Evolutionary conservation across 2,329 filamentous ascomycete genomes (phyloP).

Genomic region (Chaetomium olivaceum): DNA sequence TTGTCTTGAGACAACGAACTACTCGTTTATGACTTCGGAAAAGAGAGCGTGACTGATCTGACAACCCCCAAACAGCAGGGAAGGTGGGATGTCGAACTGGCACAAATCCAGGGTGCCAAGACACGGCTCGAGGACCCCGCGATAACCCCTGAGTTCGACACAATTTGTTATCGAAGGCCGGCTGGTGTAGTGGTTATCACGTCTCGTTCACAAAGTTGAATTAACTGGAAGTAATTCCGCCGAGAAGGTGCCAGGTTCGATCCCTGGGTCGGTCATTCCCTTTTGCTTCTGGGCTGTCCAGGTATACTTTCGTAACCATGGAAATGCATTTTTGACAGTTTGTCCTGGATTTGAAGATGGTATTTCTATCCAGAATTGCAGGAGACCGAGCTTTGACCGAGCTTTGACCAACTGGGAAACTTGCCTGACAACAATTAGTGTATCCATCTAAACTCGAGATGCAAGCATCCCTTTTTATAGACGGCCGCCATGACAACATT

Average conservation of each 20-base stretch:
- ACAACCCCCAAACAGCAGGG: background rate
- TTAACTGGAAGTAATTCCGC: slow-evolving; percentile 21
- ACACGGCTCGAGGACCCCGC: background rate
- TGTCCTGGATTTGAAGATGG: background rate
- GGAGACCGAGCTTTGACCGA: background rate
- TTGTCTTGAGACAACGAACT: background rate
- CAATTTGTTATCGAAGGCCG: slow-evolving; percentile 17
- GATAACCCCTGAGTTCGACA: background rate
- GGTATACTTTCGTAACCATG: background rate
- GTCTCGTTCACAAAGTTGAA: slow-evolving; percentile 30
- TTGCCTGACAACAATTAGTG: background rate
- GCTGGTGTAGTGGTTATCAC: slow-evolving; percentile 33
- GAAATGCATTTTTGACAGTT: background rate
- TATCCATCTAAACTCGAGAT: slow-evolving; percentile 2
- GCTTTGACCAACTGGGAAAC: slow-evolving; percentile 28
- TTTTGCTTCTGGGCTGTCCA: slow-evolving; percentile 4
- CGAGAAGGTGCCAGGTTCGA: slow-evolving; percentile 33
- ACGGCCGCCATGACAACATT: no score
- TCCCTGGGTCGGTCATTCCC: slow-evolving; percentile 29
- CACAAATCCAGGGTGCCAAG: background rate
- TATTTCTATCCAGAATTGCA: no score
- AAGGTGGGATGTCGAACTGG: background rate
- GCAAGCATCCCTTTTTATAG: background rate
- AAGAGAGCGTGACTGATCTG: no score
- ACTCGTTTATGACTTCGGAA: background rate